A percentile compares a stretch with the other conserved stretches of the same genome.
These are phyloP conservation scores for Xylariales sp. DNA, from an alignment of 2,329 filamentous ascomycete genomes.

Conservation along the genomic window DNA sequence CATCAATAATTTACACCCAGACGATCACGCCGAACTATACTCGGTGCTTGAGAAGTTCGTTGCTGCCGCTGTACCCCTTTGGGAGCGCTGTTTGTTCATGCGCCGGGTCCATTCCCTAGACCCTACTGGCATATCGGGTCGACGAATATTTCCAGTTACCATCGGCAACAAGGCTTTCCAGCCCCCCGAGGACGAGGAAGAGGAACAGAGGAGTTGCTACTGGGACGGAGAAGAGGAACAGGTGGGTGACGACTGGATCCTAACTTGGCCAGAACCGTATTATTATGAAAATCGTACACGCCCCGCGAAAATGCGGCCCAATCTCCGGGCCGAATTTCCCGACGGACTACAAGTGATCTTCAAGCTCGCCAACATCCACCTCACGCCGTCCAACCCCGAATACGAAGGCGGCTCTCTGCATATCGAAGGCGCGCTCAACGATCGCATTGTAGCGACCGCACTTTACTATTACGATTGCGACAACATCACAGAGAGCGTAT, in stretches of 20 bases:
- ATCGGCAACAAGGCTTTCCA: constrained; percentile 27
- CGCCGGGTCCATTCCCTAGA: not conserved
- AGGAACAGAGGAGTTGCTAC: constrained; percentile 33
- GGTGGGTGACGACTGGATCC: constrained; percentile 30
- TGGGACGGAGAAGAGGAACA: constrained; percentile 30
- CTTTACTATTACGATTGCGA: constrained; percentile 71
- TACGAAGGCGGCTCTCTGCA: constrained; percentile 68
- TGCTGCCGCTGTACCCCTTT: constrained; percentile 57
- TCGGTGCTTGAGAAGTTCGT: constrained; percentile 56
- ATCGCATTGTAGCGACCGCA: constrained; percentile 72
- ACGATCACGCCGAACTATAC: constrained; percentile 54
- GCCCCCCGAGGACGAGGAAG: constrained; percentile 32
- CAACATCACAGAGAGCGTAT: constrained; percentile 66
- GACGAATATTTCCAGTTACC: no score
- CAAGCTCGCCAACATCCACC: constrained; percentile 70
- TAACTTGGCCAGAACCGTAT: constrained; percentile 40
- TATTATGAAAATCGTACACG: constrained; percentile 31
- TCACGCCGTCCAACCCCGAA: constrained; percentile 66
- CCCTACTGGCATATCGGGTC: no score
- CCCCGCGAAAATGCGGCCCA: constrained; percentile 31
- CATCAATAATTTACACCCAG: constrained; percentile 65
- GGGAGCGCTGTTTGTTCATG: constrained; percentile 52
- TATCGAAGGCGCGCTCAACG: constrained; percentile 67
- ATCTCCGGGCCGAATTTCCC: constrained; percentile 48
- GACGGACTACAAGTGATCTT: constrained; percentile 68